A percentile compares a stretch with the other conserved stretches of the same genome.
These are phyloP conservation scores for Pestalotiopsis sp. DNA, from an alignment of 2,329 filamentous ascomycete genomes.

Conservation along the genomic window DNA sequence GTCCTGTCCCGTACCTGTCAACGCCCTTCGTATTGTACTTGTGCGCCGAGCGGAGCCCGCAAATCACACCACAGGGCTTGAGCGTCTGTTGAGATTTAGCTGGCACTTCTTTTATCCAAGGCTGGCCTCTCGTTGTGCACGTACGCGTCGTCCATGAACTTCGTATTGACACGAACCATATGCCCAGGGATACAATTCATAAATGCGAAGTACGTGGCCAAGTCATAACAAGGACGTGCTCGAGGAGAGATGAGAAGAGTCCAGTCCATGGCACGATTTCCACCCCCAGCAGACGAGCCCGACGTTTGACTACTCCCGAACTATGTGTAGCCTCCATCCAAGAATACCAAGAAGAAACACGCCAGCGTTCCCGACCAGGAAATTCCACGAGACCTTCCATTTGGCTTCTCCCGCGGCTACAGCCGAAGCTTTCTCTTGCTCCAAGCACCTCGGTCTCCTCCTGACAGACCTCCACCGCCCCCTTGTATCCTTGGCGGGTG, in stretches of 20 bases:
- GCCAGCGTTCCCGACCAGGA: background rate
- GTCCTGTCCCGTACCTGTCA: too few relatives aligned
- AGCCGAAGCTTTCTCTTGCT: background rate
- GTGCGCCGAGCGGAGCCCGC: background rate
- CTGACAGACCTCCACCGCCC: background rate
- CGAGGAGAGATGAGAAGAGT: background rate
- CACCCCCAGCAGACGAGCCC: background rate
- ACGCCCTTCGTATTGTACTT: background rate
- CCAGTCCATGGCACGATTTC: background rate
- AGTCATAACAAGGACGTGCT: background rate
- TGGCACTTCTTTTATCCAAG: background rate
- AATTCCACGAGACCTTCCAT: background rate
- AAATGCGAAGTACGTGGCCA: background rate
- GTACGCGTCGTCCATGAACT: background rate
- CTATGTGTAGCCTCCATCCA: background rate
- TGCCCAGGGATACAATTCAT: background rate
- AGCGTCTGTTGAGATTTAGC: background rate
- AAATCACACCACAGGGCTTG: background rate
- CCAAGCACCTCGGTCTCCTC: background rate
- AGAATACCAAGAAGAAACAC: background rate
- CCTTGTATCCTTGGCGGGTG: background rate
- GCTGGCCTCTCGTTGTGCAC: background rate
- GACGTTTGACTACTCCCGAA: background rate
- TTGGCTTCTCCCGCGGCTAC: background rate
- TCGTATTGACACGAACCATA: background rate